Evolutionary conservation across 176 grass and related monocot genomes (phyloP), one percentile per base, ranked within the genome.

Genomic region (Aegilops umbellulata): DNA sequence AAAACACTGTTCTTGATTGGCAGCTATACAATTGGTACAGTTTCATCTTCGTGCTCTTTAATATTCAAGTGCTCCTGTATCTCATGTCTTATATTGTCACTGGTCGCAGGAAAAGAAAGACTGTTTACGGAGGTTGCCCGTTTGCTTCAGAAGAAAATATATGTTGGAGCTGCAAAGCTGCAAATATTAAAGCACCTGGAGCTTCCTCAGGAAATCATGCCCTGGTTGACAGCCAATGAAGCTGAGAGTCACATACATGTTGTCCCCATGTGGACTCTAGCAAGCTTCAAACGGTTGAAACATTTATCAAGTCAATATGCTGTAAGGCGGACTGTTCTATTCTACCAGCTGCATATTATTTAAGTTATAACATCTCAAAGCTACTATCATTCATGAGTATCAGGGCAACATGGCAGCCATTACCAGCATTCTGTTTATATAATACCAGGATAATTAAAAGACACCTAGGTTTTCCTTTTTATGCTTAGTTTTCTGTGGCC

Each of bases 1-100:
- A 98, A 77, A 89, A 95, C 96, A 84, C 85, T 98, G 26, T 94
- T 98, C 83, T 91, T 98, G 46, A 95, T 98, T 88, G 96, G 96
- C 32, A 98, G 91, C 86, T 98, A 98, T 65, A 98, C 95, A 62
- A 95, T 98, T 79, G 95, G 95, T 98, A 98, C 16, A 70, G 30
- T 79, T 76, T 85, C 22, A 46, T 55, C 83, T 83, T 55, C 63
- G 19, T 1, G 73, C 11, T 65, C 76, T 36, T 64, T 26, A 15
- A 69, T 67, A 61, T 87, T 84, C 24, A 24, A 25, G 25, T 78
- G 49, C 78, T 68, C 78, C n/a, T 22, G 13, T 78, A 47, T 65
- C 38, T 62, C 65, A 60, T 58, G 49, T 61, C 65, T 60, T 65
- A 64, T 60, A 73, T 38, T 44, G 15, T 67, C 46, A 12, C 41